Base-by-base conservation (phyloP, 116 monocot species). In the Papilionanthe hybrid region DNA sequence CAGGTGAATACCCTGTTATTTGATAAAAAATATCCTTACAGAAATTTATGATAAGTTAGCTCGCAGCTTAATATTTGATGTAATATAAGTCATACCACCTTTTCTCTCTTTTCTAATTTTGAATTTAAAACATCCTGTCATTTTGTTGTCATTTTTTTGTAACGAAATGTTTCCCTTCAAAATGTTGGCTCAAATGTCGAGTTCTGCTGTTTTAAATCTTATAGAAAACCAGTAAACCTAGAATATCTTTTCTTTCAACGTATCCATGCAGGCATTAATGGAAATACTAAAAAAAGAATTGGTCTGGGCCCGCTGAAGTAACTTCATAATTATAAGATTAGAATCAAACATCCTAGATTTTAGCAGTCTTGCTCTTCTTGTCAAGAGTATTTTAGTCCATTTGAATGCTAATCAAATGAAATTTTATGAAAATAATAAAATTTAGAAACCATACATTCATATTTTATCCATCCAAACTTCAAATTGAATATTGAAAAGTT, bases 281-380 rank as follows among this genome's bases (percentile, higher is more conserved):
- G 12, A 11, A 69, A 69, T 66, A 69, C 1, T 69, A 32, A 37
- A 60, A 58, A 69, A 37, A 69, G 69, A 30, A 65, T 7, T 65
- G 25, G 32, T 69, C 18, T 13, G 37, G 69, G 32, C 3, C 32
- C 32, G 32, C n/a, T 68, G 19, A 67, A 67, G 67, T 28, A 29
- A 29, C 30, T 67, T 29, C 67, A 29, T 67, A 67, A 29, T 29
- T 3, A 67, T 67, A 29, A 67, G 29, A 68, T 30, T 68, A 12
- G 68, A 68, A 68, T 30, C 28, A 68, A 68, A 63, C 3, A 68
- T n/a, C n/a, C n/a, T n/a, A n/a, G n/a, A n/a, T 55, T 55, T 65
- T 65, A 9, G 27, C 27, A 65, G n/a, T 32, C 12, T 9, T 13
- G 68, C 30, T 23, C 30, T 29, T 68, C 12, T 68, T 29, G 68